Base-by-base conservation (phyloP, 2,329 filamentous ascomycete genomes). In the Trichoderma oligosporum region DNA sequence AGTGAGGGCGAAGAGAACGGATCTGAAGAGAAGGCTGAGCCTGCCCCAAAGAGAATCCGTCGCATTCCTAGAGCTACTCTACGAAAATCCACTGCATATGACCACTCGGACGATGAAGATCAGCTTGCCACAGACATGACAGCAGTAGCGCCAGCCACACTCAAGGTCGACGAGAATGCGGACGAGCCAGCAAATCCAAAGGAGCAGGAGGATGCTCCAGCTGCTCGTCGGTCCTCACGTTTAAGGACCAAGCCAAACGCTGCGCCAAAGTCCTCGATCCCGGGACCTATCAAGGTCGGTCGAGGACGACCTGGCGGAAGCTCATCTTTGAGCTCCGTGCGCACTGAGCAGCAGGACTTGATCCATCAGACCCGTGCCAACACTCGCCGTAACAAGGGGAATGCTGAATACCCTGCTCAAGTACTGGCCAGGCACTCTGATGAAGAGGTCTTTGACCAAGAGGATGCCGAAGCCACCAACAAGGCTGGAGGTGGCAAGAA, bases 311-410 rank as follows among this genome's bases (percentile, higher is more conserved):
- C 44, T 3, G 55, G 56, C 11, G 63, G 61, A 9, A 44, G 57
- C 11, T 55, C 63, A 1, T 58, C 62, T 1, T 58, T 66, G 29
- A 67, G 64, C 45, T 64, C 63, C 5, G 64, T 67, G 24, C 67
- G 67, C 18, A 68, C 59, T 38, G 66, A 68, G 41, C 68, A 72
- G 45, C 68, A 71, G 39, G 69, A 72, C 36, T 56, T 71, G 48
- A 67, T 63, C 3, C 62, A 66, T 29, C 68, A 70, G 61, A 74
- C 71, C 6, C 67, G 68, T 20, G 56, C 60, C 49, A 74, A 74
- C 60, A 74, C 71, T 49, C 64, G 61, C 55, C 68, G 61, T 60
- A 74, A 74, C 62, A 71, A 62, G 65, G 71, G 70, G 20, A 65
- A 67, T 39, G 66, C 71, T 14, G 69, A 71, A 63, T 69, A 69